These are phyloP conservation scores for Populus hybrid DNA, from an alignment of 441 rosid species.

Conservation along the genomic window DNA sequence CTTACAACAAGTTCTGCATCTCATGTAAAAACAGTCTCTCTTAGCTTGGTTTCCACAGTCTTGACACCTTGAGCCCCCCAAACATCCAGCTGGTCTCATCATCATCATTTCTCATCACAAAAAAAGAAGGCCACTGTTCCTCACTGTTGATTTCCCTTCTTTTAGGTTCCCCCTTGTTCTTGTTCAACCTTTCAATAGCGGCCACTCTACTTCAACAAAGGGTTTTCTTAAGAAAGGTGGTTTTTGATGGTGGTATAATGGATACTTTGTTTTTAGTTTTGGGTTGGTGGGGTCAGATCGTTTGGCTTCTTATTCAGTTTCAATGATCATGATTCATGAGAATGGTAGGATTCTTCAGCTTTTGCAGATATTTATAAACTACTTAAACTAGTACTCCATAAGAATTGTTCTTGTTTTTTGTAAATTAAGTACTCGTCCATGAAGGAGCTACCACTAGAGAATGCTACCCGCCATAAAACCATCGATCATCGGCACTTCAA, in stretches of 20 bases:
- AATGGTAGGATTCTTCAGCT: not conserved
- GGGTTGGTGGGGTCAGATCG: not conserved
- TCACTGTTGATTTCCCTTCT: not conserved
- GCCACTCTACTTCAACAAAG: not conserved
- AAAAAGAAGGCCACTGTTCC: not conserved
- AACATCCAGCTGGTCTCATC: constrained; percentile 30
- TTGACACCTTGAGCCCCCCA: constrained; percentile 56
- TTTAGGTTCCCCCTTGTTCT: not conserved
- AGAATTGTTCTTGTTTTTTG: not conserved
- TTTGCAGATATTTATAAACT: not conserved
- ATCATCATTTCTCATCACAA: constrained; percentile 4
- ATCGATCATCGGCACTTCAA: not conserved
- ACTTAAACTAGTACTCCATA: not conserved
- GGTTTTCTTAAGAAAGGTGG: not conserved
- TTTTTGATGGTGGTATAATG: not conserved
- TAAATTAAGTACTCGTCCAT: not conserved
- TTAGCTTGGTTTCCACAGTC: constrained; percentile 91
- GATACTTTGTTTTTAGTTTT: not conserved
- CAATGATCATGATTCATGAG: not conserved
- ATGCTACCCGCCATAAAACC: not conserved
- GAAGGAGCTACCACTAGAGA: not conserved
- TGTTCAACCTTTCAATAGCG: not conserved
- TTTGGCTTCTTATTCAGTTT: not conserved
- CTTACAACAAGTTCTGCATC: constrained; percentile 93
- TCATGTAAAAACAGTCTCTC: constrained; percentile 72